phyloP scores from a whole-genome alignment of 495 filamentous ascomycete species.

The Lentithecium fluviatile region DNA sequence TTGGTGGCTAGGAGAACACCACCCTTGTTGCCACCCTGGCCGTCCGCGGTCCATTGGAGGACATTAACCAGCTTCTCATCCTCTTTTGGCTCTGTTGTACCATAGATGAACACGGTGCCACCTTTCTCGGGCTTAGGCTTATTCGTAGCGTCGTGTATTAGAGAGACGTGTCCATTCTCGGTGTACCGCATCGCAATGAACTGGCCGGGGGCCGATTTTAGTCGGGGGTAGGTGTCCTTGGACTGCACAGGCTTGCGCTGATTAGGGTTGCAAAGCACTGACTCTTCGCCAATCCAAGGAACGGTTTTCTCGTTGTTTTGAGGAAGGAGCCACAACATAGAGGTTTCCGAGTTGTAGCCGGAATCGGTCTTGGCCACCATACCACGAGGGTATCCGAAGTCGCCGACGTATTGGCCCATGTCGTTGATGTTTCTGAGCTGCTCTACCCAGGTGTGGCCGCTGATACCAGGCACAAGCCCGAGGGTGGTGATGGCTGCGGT shows the following conservation, averaged over 20 bases:
- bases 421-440: slow-evolving; percentile 64
- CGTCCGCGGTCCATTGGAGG: slow-evolving; percentile 73
- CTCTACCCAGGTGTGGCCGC: slow-evolving; percentile 79
- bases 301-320: slow-evolving; percentile 36
- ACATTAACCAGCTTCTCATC: slow-evolving; percentile 67
- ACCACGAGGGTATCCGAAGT: slow-evolving; percentile 65
- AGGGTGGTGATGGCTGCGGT: slow-evolving; percentile 38
- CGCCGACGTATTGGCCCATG: slow-evolving; percentile 71
- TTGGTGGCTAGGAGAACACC: slow-evolving; percentile 71
- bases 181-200: slow-evolving; percentile 71
- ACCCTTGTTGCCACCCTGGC: slow-evolving; percentile 70
- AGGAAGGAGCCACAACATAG: slow-evolving; percentile 55
- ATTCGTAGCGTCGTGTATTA: slow-evolving; percentile 52
- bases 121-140: slow-evolving; percentile 63
- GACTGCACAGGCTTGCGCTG: slow-evolving; percentile 57
- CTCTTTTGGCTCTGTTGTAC: slow-evolving; percentile 63
- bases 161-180: slow-evolving; percentile 87
- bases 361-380: slow-evolving; percentile 53
- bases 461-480: slow-evolving; percentile 31
- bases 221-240: slow-evolving; percentile 54
- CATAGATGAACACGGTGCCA: slow-evolving; percentile 79
- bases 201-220: slow-evolving; percentile 65
- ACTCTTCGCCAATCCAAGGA: slow-evolving; percentile 44
- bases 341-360: slow-evolving; percentile 51
- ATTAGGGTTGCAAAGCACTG: slow-evolving; percentile 55